A percentile compares a stretch with the other conserved stretches of the same genome.
Evolutionary conservation across 148 eudicot species (phyloP).

Genomic region (Cornus kousa): DNA sequence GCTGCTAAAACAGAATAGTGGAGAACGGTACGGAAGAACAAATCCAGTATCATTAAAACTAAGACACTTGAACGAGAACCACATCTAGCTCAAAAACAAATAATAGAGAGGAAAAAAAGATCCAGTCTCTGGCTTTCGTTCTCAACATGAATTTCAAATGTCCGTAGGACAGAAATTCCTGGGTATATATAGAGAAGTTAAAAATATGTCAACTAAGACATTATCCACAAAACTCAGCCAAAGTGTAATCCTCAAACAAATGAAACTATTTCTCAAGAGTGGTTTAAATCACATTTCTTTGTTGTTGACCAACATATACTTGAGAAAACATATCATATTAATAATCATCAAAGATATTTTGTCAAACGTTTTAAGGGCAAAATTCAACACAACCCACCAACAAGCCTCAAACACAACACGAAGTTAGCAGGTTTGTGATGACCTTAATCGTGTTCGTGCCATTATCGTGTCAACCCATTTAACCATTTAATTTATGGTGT

Average conservation of each 20-base stretch:
- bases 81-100: neutral
- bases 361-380: neutral
- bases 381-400: too few relatives aligned
- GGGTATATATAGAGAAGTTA: neutral
- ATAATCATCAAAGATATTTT: neutral
- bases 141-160: neutral
- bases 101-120: neutral
- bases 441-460: too few relatives aligned
- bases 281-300: neutral
- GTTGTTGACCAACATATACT: too few relatives aligned
- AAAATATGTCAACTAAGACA: neutral
- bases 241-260: neutral
- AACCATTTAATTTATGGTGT: too few relatives aligned
- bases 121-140: neutral
- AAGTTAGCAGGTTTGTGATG: too few relatives aligned
- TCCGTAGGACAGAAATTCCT: neutral
- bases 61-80: neutral
- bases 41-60: neutral
- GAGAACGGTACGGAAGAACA: neutral
- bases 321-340: neutral
- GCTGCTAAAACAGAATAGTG: too few relatives aligned
- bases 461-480: too few relatives aligned
- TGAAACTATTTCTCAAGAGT: neutral
- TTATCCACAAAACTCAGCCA: neutral
- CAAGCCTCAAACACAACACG: too few relatives aligned